phyloP scores from a whole-genome alignment of 352 stramenopile genomes.

The Globisporangium nodosum region DNA sequence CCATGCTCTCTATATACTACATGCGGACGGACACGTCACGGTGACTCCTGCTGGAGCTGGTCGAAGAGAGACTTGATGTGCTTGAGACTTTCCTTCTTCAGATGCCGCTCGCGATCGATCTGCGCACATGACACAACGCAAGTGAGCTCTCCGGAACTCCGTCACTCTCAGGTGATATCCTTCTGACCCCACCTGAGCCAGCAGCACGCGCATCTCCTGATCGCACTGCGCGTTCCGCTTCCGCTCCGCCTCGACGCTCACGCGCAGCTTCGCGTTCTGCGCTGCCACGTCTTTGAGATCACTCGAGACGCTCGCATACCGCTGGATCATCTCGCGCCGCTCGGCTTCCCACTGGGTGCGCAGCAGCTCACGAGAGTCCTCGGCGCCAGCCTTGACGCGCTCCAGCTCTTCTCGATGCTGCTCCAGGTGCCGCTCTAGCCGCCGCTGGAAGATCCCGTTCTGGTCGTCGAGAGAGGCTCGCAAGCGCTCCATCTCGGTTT shows the following conservation, averaged over 20 bases:
- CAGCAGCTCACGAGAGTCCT: conserved; percentile 34
- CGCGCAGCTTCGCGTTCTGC: conserved; percentile 47
- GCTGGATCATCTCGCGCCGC: conserved; percentile 27
- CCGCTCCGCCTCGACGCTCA: conserved; percentile 34
- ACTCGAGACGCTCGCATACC: conserved; percentile 29
- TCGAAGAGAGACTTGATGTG: conserved; percentile 79
- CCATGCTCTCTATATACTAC: not conserved
- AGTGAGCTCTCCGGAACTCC: not conserved
- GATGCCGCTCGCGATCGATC: conserved; percentile 62
- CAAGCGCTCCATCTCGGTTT: conserved; percentile 68
- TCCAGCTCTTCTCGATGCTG: conserved; percentile 42
- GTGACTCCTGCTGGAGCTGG: conserved; percentile 49
- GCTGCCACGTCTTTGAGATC: conserved; percentile 40
- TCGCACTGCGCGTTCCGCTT: conserved; percentile 46
- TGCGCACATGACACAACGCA: conserved; percentile 11
- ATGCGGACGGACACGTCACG: conserved; percentile 15
- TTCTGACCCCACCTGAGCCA: conserved; percentile 34
- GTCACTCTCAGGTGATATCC: too few relatives aligned
- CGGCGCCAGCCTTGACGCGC: conserved; percentile 13
- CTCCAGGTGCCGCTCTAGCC: conserved; percentile 42
- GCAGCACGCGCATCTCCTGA: conserved; percentile 56
- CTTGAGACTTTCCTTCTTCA: conserved; percentile 62
- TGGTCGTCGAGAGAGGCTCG: conserved; percentile 44
- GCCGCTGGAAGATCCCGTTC: conserved; percentile 46
- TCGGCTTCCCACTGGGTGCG: conserved; percentile 29